Evolutionary conservation across 352 stramenopile species (phyloP).

Genomic region (Pythium dissotocum): DNA sequence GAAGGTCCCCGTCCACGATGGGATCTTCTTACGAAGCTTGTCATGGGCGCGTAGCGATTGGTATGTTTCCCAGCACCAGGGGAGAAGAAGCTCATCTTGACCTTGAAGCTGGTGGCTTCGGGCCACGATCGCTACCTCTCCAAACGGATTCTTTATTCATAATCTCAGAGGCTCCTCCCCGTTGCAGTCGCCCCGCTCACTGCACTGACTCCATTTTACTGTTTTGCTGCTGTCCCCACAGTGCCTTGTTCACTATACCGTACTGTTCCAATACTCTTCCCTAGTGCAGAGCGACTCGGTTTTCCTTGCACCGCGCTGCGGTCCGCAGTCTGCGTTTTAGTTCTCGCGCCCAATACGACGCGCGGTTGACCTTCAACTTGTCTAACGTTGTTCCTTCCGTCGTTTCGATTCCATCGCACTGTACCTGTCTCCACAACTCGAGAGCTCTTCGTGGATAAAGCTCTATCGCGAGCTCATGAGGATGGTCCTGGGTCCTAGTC

Average conservation of each 20-base stretch:
- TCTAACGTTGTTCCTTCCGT: background rate
- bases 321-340: background rate
- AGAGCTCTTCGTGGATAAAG: background rate
- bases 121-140: background rate
- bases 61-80: background rate
- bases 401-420: background rate
- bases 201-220: conserved; percentile 6
- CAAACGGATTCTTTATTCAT: background rate
- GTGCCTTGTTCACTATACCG: no score
- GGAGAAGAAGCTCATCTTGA: background rate
- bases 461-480: background rate
- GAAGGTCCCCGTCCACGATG: background rate
- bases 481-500: background rate
- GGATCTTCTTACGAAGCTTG: background rate
- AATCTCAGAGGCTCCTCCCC: background rate
- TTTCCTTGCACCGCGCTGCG: no score
- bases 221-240: background rate
- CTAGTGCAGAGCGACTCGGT: background rate
- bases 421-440: background rate
- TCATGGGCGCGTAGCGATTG: background rate
- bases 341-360: background rate
- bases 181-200: background rate
- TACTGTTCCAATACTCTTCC: no score
- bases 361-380: background rate
- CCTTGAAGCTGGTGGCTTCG: background rate